Percentiles rank a stretch among this genome's conserved stretches.
Evolutionary conservation across 495 filamentous ascomycete genomes (phyloP).

Genomic region (Lophiostoma macrostomum): DNA sequence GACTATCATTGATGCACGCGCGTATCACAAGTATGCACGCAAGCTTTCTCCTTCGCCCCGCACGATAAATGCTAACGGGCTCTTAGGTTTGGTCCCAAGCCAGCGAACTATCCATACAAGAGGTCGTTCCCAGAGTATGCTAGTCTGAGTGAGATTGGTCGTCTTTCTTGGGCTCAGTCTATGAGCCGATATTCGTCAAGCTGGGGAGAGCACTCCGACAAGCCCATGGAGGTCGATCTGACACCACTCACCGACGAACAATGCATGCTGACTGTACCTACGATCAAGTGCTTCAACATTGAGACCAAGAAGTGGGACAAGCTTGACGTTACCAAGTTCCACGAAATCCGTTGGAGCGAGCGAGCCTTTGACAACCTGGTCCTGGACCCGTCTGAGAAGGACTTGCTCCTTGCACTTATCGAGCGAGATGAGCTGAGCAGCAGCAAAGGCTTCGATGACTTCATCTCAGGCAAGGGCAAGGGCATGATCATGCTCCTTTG

Average conservation of each 20-base stretch:
- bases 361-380: slow-evolving; percentile 46
- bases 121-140: slow-evolving; percentile 1
- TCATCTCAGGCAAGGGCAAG: slow-evolving; percentile 15
- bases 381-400: slow-evolving; percentile 43
- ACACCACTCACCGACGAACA: slow-evolving; percentile 2
- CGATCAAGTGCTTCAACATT: slow-evolving; percentile 8
- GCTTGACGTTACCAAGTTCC: slow-evolving; percentile 36
- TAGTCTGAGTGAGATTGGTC: background rate
- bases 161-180: slow-evolving; percentile 11
- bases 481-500: slow-evolving; percentile 39
- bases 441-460: slow-evolving; percentile 10
- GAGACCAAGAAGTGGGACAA: slow-evolving; percentile 4
- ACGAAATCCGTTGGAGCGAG: slow-evolving; percentile 41
- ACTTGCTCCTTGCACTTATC: slow-evolving; percentile 49
- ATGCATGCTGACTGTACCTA: background rate
- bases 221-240: slow-evolving; percentile 3
- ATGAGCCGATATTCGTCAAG: slow-evolving; percentile 5
- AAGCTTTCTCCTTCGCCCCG: too few relatives aligned
- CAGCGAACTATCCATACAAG: too few relatives aligned
- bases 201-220: background rate
- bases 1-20: slow-evolving; percentile 9
- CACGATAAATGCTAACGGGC: too few relatives aligned
- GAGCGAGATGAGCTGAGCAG: slow-evolving; percentile 41
- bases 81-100: too few relatives aligned
- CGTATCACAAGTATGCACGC: slow-evolving; percentile 2